Base-by-base conservation (phyloP, 75 land plant genomes). In the Cryptomeria japonica region DNA sequence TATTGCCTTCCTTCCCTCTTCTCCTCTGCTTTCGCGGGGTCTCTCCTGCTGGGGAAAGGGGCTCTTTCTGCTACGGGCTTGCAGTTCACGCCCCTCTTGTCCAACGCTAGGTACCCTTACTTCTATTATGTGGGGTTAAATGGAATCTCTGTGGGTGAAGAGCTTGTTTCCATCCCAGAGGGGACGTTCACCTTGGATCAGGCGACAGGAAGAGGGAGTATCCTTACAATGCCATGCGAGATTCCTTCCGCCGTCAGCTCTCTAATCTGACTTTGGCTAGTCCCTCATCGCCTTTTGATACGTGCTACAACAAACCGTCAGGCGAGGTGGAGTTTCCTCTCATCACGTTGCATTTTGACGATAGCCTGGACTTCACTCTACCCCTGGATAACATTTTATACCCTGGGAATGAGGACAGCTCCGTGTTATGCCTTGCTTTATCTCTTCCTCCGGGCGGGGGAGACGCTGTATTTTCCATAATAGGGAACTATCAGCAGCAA, bases 401-500 rank as follows among this genome's bases (percentile, higher is more conserved):
- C 3, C 16, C 16, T 90, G 22, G 51, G 91, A 22, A 91, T 92
- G 25, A 92, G 87, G 87, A 94, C 93, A 87, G 93, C 46, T 82
- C 86, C 87, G 85, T 64, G 61, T 42, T 89, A 31, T 94, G 95
- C 90, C 51, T 94, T 73, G 95, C 95, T 56, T 90, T 94, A 89
- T 93, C 95, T 22, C 87, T 89, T 16, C 88, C 93, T 32, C 91
- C 93, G 5, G 90, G 78, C 39, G 86, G 86, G 73, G 89, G 90
- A 70, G 91, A 92, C 86, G 85, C 89, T 4, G 92, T 92, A 49
- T 56, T 92, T 13, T 92, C 91, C 73, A 92, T 91, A 37, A 88
- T 94, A 2, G 95, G 92, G 42, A 94, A 51, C 82, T 79, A 91
- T 89, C 95, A 94, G 88, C 94, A 92, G 87, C 95, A 94, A 89